Conservation (phyloP, 257 asterid genomes). For the Solanum chiquidenum region DNA sequence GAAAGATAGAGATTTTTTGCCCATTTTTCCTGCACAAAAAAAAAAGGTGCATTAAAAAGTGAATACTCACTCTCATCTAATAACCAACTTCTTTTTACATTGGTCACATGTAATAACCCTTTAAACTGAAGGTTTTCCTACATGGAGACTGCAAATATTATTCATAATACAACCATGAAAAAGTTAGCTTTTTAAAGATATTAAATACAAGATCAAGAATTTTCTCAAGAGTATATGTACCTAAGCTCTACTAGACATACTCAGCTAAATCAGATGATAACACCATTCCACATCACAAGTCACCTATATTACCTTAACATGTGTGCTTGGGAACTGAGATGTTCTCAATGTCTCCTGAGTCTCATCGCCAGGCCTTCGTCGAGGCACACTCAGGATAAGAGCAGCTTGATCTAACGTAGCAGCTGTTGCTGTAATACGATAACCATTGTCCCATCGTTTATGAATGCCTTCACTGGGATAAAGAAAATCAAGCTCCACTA, state of each 20-base stretch:
- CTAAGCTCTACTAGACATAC: not conserved
- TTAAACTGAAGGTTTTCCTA: not conserved
- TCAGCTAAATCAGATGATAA: not conserved
- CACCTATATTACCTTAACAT: conserved; percentile 21
- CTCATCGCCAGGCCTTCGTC: conserved; percentile 22
- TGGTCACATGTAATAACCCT: not conserved
- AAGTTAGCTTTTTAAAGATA: not conserved
- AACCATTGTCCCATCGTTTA: conserved; percentile 33
- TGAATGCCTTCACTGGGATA: conserved; percentile 44
- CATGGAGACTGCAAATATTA: not conserved
- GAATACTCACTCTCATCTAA: not conserved
- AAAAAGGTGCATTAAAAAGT: not conserved
- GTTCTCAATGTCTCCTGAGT: conserved; percentile 40
- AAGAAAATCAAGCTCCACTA: conserved; percentile 40
- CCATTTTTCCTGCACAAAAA: conserved; percentile 20
- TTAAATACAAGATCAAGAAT: not conserved
- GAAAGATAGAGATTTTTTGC: conserved; percentile 26
- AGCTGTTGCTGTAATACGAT: conserved; percentile 32
- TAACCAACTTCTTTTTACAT: not conserved
- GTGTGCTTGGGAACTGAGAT: conserved; percentile 28
- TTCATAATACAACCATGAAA: not conserved
- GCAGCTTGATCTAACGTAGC: conserved; percentile 42
- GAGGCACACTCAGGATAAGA: conserved; percentile 35
- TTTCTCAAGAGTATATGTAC: not conserved
- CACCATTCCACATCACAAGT: not conserved